Evolutionary conservation across 805 yeast species (phyloP).

Genomic region (Lipomyces kockii): DNA sequence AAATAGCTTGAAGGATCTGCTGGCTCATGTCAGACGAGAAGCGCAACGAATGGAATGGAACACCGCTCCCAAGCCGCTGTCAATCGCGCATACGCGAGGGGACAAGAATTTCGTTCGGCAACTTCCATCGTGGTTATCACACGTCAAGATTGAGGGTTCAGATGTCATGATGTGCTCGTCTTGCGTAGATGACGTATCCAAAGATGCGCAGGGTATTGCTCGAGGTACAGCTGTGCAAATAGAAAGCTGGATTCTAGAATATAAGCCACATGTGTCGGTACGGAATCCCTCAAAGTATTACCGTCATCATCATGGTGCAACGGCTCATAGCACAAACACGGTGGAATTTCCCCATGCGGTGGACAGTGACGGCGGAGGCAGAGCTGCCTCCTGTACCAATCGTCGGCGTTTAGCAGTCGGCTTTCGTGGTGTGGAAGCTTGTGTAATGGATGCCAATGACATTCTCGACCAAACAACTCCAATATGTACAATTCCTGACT

Average conservation of each 20-base stretch:
- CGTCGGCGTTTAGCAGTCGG: slow-evolving; percentile 38
- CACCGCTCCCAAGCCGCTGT: not conserved
- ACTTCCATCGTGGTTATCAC: slow-evolving; percentile 42
- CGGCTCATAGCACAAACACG: not conserved
- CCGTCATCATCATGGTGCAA: slow-evolving; percentile 18
- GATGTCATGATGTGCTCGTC: slow-evolving; percentile 35
- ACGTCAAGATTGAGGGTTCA: slow-evolving; percentile 40
- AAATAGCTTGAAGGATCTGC: slow-evolving; percentile 30
- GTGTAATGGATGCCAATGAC: slow-evolving; percentile 40
- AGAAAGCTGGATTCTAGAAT: slow-evolving; percentile 34
- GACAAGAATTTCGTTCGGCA: slow-evolving; percentile 18
- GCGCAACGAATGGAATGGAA: slow-evolving; percentile 12
- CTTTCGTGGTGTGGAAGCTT: slow-evolving; percentile 39
- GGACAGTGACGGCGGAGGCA: slow-evolving; percentile 3
- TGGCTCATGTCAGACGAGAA: slow-evolving; percentile 25
- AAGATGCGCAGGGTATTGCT: slow-evolving; percentile 11
- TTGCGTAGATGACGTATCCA: slow-evolving; percentile 17
- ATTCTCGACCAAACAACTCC: slow-evolving; percentile 36
- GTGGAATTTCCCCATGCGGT: slow-evolving; percentile 11
- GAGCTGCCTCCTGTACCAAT: slow-evolving; percentile 23
- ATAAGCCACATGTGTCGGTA: slow-evolving; percentile 22
- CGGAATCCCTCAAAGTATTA: not conserved
- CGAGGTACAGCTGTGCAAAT: slow-evolving; percentile 29
- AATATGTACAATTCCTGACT: slow-evolving; percentile 40
- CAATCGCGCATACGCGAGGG: not conserved